These are phyloP conservation scores for Aspergillus persii DNA, from an alignment of 2,329 filamentous ascomycete genomes.

Conservation along the genomic window DNA sequence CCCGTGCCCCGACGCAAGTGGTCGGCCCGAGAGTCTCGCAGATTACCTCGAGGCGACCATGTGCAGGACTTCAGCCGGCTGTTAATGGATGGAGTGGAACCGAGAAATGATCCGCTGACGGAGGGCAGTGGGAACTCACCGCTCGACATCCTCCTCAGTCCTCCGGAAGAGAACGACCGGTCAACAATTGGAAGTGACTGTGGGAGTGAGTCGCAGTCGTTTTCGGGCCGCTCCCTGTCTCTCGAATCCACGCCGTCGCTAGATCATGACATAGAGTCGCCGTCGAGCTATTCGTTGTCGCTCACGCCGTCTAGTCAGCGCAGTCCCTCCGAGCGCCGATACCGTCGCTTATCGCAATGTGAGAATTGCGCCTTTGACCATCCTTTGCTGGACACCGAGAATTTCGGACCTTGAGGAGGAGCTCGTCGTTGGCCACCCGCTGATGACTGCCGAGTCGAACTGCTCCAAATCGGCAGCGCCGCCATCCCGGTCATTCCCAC, in stretches of 20 bases:
- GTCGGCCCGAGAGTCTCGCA: slow-evolving; percentile 39
- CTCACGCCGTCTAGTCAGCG: slow-evolving; percentile 41
- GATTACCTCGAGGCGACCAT: slow-evolving; percentile 42
- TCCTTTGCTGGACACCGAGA: slow-evolving; percentile 50
- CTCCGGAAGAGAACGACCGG: slow-evolving; percentile 47
- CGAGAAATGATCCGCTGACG: slow-evolving; percentile 48
- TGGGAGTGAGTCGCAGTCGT: slow-evolving; percentile 42
- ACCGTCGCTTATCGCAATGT: slow-evolving; percentile 50
- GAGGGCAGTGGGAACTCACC: slow-evolving; percentile 45
- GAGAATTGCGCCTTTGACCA: slow-evolving; percentile 59
- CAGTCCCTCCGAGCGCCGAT: slow-evolving; percentile 39
- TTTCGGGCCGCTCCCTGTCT: slow-evolving; percentile 53
- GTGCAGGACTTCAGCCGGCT: slow-evolving; percentile 55
- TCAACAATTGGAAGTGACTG: slow-evolving; percentile 40
- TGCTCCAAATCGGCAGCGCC: slow-evolving; percentile 15
- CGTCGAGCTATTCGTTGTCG: slow-evolving; percentile 43
- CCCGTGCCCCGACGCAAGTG: slow-evolving; percentile 49
- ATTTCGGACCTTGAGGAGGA: slow-evolving; percentile 20
- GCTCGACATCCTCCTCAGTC: slow-evolving; percentile 56
- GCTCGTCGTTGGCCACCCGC: slow-evolving; percentile 3
- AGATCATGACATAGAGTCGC: slow-evolving; percentile 50
- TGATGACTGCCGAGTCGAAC: slow-evolving; percentile 9
- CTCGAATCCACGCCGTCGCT: slow-evolving; percentile 59
- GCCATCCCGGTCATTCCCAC: slow-evolving; percentile 37
- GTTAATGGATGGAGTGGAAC: slow-evolving; percentile 51